Conservation (phyloP, 305 asterid species). For the Fraxinus latifolia region DNA sequence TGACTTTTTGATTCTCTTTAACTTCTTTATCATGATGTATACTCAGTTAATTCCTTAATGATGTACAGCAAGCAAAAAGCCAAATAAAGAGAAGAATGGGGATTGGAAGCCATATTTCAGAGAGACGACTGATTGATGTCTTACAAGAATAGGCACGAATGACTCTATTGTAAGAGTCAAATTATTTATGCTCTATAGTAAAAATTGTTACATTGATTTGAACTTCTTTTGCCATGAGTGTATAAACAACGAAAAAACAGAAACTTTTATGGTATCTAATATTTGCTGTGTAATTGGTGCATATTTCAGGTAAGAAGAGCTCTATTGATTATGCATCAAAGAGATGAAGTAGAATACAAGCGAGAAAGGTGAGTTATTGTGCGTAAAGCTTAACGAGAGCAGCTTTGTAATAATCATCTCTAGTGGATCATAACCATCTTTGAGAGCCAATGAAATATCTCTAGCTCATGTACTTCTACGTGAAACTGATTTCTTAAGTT, state of each 20-base stretch:
- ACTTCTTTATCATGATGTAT: neutral
- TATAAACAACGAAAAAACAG: neutral
- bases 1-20: neutral
- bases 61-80: constrained; percentile 78
- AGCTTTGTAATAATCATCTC: neutral
- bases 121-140: constrained; percentile 76
- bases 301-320: constrained; percentile 81
- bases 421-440: neutral
- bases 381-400: constrained; percentile 55
- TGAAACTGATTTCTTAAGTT: neutral
- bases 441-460: neutral
- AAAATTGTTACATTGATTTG: neutral
- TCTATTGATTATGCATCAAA: constrained; percentile 80
- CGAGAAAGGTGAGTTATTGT: constrained; percentile 71
- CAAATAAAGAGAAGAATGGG: constrained; percentile 98
- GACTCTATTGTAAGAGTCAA: constrained; percentile 66
- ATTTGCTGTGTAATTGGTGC: constrained; percentile 8
- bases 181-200: neutral
- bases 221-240: neutral
- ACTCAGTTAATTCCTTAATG: constrained; percentile 19
- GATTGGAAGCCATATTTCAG: constrained; percentile 77
- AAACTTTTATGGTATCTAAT: neutral
- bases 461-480: neutral
- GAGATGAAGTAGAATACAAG: constrained; percentile 96
- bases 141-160: constrained; percentile 83